phyloP scores from a whole-genome alignment of 2,329 filamentous ascomycete species.

The Incumbomyces lentus region DNA sequence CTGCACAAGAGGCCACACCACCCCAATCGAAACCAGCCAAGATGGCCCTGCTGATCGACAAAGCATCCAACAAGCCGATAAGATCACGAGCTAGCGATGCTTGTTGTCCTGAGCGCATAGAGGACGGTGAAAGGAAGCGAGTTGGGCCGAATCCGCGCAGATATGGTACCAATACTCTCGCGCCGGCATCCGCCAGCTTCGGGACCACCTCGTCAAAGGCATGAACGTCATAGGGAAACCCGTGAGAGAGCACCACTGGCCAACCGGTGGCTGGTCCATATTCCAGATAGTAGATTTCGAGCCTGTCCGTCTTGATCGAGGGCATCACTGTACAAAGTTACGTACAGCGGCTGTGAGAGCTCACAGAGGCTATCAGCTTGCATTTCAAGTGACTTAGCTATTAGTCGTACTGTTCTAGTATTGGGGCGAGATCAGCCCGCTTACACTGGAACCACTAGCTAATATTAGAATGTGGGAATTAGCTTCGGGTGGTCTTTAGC shows the following conservation, averaged over 20 bases:
- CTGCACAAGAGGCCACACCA: constrained; percentile 20
- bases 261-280: constrained; percentile 6
- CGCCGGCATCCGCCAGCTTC: constrained; percentile 14
- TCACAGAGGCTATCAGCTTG: no score
- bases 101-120: constrained; percentile 22
- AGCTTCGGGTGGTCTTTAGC: no score
- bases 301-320: no score
- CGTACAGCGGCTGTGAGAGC: no score
- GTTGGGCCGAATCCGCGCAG: constrained; percentile 23
- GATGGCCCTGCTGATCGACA: constrained; percentile 20
- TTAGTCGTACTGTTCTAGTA: no score
- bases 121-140: constrained; percentile 15
- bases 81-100: constrained; percentile 22
- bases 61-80: constrained; percentile 21
- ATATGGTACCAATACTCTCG: constrained; percentile 23
- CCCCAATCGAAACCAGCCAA: constrained; percentile 25
- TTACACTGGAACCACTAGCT: no score
- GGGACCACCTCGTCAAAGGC: constrained; percentile 20
- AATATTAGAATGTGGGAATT: no score
- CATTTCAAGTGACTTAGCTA: no score
- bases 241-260: constrained; percentile 21
- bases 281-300: no score
- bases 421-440: no score
- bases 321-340: no score
- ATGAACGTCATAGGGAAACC: constrained; percentile 23